Evolutionary conservation across 257 asterid genomes (phyloP).

Genomic region (Echites panduratus): DNA sequence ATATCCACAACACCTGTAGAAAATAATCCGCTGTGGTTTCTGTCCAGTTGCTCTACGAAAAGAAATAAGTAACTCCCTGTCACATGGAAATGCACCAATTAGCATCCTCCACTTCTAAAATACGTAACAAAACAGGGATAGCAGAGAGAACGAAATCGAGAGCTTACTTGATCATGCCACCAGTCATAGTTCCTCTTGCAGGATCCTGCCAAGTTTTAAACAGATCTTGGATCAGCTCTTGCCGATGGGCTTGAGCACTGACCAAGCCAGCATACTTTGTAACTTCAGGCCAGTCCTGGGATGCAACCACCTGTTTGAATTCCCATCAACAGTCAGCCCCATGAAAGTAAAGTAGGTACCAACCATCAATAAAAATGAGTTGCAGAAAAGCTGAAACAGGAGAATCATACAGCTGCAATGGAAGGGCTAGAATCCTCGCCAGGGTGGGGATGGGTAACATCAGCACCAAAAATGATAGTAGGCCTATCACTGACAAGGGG

Average conservation of each 20-base stretch:
- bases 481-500: slow-evolving; percentile 92
- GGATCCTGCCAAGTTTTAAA: slow-evolving; percentile 91
- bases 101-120: neutral
- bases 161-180: slow-evolving; percentile 91
- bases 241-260: slow-evolving; percentile 94
- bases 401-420: slow-evolving; percentile 76
- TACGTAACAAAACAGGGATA: neutral
- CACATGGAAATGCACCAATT: neutral
- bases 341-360: neutral
- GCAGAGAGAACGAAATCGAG: neutral
- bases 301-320: slow-evolving; percentile 81
- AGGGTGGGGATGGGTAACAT: slow-evolving; percentile 97
- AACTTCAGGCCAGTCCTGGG: slow-evolving; percentile 98
- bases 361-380: neutral
- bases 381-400: neutral
- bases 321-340: slow-evolving; percentile 11
- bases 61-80: slow-evolving; percentile 83
- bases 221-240: slow-evolving; percentile 87
- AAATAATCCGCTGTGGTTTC: slow-evolving; percentile 80
- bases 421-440: slow-evolving; percentile 99
- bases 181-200: slow-evolving; percentile 61
- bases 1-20: slow-evolving; percentile 54
- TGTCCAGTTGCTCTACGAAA: slow-evolving; percentile 87
- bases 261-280: slow-evolving; percentile 95
- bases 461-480: slow-evolving; percentile 95